These are phyloP conservation scores for Blepharisma undulans DNA, from an alignment of 169 alveolate species.

Conservation along the genomic window DNA sequence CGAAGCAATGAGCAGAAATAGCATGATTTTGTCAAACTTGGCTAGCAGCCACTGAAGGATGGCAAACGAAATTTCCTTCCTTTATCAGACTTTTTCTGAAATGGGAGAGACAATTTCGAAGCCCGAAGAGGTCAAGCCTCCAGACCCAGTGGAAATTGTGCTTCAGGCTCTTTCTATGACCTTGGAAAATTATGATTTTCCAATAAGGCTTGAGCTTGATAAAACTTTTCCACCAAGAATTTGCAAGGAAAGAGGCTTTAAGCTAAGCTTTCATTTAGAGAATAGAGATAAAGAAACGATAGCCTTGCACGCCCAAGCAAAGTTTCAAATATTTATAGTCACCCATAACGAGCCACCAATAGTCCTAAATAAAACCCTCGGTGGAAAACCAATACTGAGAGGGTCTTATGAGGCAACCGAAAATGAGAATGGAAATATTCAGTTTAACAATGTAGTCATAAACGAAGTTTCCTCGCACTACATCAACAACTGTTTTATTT, in stretches of 20 bases:
- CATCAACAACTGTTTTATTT: conserved; percentile 13
- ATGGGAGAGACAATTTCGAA: background rate
- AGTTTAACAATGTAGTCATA: conserved; percentile 25
- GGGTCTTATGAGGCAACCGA: conserved; percentile 21
- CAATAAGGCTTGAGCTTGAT: background rate
- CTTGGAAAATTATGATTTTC: background rate
- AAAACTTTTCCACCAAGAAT: background rate
- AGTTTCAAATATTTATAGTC: background rate
- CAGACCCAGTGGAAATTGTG: background rate
- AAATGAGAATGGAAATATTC: conserved; percentile 14
- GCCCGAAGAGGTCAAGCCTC: background rate
- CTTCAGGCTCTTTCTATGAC: background rate
- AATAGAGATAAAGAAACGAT: background rate
- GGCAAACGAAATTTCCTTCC: background rate
- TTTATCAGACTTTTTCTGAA: background rate
- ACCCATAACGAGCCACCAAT: conserved; percentile 37
- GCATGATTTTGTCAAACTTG: background rate
- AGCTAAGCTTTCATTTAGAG: background rate
- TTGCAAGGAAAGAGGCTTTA: conserved; percentile 1
- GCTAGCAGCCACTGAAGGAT: background rate
- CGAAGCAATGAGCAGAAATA: background rate
- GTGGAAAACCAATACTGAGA: conserved; percentile 31
- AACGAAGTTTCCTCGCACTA: conserved; percentile 40
- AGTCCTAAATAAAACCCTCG: background rate
- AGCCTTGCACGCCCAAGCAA: background rate